Conservation (phyloP, 192 early-diverging fungal species). For the Entrophospora sp. region DNA sequence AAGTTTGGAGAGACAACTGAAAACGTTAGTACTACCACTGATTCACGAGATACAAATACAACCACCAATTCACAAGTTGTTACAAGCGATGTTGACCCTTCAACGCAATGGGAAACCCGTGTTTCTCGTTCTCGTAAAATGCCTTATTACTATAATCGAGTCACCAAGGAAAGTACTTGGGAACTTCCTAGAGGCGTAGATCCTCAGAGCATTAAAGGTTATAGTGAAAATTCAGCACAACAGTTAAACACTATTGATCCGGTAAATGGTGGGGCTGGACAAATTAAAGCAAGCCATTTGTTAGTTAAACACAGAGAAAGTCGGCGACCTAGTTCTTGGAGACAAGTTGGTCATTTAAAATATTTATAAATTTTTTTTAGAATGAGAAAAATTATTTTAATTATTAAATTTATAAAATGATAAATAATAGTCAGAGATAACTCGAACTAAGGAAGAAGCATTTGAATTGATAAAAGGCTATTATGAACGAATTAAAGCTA, state of each 20-base stretch:
- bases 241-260: background rate
- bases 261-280: conserved; percentile 9
- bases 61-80: no score
- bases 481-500: conserved; percentile 53
- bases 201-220: conserved; percentile 28
- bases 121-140: conserved; percentile 54
- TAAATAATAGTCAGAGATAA: conserved; percentile 63
- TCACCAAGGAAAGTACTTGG: conserved; percentile 66
- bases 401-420: background rate
- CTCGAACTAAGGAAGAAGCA: conserved; percentile 87
- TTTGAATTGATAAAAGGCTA: conserved; percentile 56
- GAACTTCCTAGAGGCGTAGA: conserved; percentile 52
- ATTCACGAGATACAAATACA: no score
- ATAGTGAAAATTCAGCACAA: conserved; percentile 19
- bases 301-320: conserved; percentile 84
- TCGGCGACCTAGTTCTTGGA: conserved; percentile 86
- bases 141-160: conserved; percentile 74
- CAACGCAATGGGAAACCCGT: conserved; percentile 62
- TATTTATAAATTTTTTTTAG: background rate
- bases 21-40: no score
- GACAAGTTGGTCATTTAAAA: conserved; percentile 44
- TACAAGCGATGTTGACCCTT: background rate
- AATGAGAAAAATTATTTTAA: background rate
- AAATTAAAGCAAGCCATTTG: conserved; percentile 79
- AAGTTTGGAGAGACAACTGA: no score